Evolutionary conservation across 108 stramenopile genomes (phyloP).

Genomic region (Cyclotella atomus): DNA sequence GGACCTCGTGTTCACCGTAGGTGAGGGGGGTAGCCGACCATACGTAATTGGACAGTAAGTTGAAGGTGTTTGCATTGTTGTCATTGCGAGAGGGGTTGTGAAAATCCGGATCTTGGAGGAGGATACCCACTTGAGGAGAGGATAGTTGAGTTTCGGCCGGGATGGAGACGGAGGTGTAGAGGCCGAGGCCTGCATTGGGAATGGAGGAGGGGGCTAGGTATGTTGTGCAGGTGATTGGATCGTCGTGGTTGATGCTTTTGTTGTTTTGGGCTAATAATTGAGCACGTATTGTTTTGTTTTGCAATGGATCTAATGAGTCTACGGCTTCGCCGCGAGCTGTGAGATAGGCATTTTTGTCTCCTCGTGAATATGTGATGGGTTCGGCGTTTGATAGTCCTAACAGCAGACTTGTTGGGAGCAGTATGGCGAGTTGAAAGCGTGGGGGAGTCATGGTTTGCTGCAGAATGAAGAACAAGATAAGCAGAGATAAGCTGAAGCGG

Average conservation of each 20-base stretch:
- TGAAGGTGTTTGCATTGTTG: not conserved
- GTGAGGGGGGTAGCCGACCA: constrained; percentile 17
- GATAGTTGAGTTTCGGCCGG: not conserved
- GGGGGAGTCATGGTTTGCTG: no score
- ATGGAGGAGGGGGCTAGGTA: constrained; percentile 76
- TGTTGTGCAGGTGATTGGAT: constrained; percentile 49
- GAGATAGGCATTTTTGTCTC: not conserved
- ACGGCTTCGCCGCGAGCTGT: not conserved
- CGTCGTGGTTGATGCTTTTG: not conserved
- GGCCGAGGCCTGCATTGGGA: constrained; percentile 67
- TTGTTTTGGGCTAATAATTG: not conserved
- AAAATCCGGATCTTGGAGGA: constrained; percentile 14
- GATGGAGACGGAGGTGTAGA: constrained; percentile 57
- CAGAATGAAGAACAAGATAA: no score
- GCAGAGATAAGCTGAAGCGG: no score
- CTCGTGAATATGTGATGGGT: not conserved
- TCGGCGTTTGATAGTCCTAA: no score
- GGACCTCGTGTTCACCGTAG: constrained; percentile 34
- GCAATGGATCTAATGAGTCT: not conserved
- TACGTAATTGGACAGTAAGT: constrained; percentile 17
- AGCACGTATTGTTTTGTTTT: not conserved
- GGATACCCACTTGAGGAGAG: constrained; percentile 30
- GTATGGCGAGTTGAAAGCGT: not conserved
- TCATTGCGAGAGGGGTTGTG: constrained; percentile 7
- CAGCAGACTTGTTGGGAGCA: not conserved